Percentiles rank a stretch among this genome's conserved stretches.
phyloP scores from a whole-genome alignment of 805 yeast genomes.

The Kodamaea neixiangensis region DNA sequence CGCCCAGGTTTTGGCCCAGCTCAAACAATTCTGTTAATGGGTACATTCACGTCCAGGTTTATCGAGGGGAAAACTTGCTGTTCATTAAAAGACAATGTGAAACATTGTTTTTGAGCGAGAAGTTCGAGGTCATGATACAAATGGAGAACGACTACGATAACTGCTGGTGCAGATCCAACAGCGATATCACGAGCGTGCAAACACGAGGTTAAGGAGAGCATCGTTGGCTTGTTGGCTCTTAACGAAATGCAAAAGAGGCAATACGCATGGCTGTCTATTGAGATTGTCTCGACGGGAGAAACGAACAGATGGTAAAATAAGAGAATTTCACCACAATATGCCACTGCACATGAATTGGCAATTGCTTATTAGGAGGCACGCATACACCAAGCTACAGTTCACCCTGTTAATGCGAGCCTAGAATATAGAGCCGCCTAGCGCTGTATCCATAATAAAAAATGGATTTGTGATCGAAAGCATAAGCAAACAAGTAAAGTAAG shows the following conservation, averaged over 20 bases:
- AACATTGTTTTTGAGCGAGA: slow-evolving; percentile 48
- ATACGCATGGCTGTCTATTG: neutral
- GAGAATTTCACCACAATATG: neutral
- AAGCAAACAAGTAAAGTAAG: neutral
- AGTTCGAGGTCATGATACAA: slow-evolving; percentile 63
- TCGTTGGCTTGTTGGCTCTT: neutral
- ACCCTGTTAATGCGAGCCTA: neutral
- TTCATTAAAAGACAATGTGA: slow-evolving; percentile 62
- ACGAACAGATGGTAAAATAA: neutral
- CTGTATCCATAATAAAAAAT: neutral
- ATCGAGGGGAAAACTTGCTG: slow-evolving; percentile 63
- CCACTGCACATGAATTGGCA: neutral
- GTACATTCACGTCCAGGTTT: slow-evolving; percentile 76
- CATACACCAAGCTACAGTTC: neutral
- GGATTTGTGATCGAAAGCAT: neutral
- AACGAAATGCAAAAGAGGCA: neutral
- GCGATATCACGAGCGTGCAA: slow-evolving; percentile 1
- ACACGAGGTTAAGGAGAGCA: neutral
- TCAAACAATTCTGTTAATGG: slow-evolving; percentile 45
- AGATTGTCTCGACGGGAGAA: too few species aligned
- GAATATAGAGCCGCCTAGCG: neutral
- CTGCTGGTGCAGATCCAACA: slow-evolving; percentile 62
- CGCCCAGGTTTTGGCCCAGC: slow-evolving; percentile 90
- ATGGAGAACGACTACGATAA: slow-evolving; percentile 62
- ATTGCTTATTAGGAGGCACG: neutral